These are phyloP conservation scores for Kwoniella mangroviensis DNA, from an alignment of 768 basidiomycete species.

Conservation along the genomic window DNA sequence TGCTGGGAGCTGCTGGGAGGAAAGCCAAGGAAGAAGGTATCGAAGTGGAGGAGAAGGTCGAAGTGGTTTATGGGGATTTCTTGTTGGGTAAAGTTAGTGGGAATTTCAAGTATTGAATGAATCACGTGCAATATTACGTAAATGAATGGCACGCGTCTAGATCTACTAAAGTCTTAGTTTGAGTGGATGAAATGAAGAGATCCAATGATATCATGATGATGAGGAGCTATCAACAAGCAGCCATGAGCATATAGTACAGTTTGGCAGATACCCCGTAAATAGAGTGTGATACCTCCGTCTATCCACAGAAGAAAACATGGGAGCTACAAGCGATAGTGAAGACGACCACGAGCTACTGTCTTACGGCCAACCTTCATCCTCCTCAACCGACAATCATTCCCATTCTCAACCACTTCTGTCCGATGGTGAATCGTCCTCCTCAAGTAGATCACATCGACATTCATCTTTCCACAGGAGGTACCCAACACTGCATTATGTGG, in stretches of 20 bases:
- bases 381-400: slow-evolving; percentile 6
- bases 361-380: slow-evolving; percentile 10
- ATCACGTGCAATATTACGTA: background rate
- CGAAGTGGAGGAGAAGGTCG: slow-evolving; percentile 47
- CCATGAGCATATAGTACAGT: background rate
- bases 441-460: background rate
- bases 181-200: background rate
- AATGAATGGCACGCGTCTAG: background rate
- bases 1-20: slow-evolving; percentile 68
- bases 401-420: background rate
- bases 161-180: background rate
- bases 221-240: background rate
- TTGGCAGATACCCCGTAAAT: too few relatives aligned
- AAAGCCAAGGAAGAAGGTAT: slow-evolving; percentile 56
- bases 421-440: background rate
- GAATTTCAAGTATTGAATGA: slow-evolving; percentile 17
- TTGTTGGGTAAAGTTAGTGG: slow-evolving; percentile 14
- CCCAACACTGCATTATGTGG: background rate
- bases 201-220: background rate
- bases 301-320: slow-evolving; percentile 5
- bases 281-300: too few relatives aligned
- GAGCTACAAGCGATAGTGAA: slow-evolving; percentile 17
- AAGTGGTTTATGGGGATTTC: slow-evolving; percentile 72
- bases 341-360: slow-evolving; percentile 25
- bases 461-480: slow-evolving; percentile 2